phyloP scores from a whole-genome alignment of 2,329 filamentous ascomycete genomes.

The Pseudocercospora pini-densiflorae region DNA sequence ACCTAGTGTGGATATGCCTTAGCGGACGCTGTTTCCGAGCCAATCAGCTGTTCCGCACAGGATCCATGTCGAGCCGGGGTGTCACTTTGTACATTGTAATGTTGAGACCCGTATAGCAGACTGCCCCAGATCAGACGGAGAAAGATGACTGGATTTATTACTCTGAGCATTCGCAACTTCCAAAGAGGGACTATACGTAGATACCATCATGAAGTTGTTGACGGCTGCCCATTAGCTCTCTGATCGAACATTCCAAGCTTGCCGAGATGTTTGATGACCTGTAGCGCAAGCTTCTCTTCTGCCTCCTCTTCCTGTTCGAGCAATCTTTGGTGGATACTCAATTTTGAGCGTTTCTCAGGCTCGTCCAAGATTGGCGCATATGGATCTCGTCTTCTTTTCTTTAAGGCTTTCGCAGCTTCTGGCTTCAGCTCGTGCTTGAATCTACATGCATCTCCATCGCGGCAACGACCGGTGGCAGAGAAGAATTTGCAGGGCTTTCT shows the following conservation, averaged over 20 bases:
- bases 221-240: not conserved
- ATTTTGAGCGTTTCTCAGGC: constrained; percentile 17
- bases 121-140: no score
- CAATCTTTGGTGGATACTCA: constrained; percentile 36
- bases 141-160: not conserved
- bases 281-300: constrained; percentile 47
- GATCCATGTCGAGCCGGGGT: no score
- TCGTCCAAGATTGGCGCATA: constrained; percentile 27
- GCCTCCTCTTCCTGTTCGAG: constrained; percentile 52
- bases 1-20: no score
- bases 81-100: no score
- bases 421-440: constrained; percentile 39
- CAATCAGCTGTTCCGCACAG: no score
- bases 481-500: constrained; percentile 38
- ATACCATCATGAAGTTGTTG: not conserved
- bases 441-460: constrained; percentile 39
- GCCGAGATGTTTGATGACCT: constrained; percentile 54
- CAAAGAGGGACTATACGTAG: not conserved
- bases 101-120: no score
- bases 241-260: constrained; percentile 45
- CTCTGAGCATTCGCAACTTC: not conserved
- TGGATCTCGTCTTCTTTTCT: constrained; percentile 19
- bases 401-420: not conserved
- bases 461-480: constrained; percentile 38
- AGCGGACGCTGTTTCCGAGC: no score